These are phyloP conservation scores for Neckera pumila DNA, from an alignment of 225 moss, liverwort and hornwort genomes.

Conservation along the genomic window DNA sequence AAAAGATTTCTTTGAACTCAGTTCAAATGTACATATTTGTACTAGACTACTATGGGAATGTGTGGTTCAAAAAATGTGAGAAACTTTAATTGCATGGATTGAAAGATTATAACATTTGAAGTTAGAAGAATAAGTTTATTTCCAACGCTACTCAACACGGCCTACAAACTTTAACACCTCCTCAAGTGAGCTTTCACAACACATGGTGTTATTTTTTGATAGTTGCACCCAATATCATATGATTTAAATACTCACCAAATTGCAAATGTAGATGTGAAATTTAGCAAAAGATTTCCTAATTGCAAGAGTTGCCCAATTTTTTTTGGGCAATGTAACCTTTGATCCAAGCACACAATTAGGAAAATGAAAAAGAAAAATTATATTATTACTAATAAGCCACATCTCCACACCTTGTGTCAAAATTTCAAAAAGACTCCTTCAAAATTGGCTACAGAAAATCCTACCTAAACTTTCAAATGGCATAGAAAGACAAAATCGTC, in stretches of 20 bases:
- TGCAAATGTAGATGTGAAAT: not conserved
- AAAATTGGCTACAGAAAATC: not conserved
- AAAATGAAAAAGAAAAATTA: not conserved
- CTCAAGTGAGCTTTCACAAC: fast-evolving
- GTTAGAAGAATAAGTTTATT: not conserved
- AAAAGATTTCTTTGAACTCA: no score
- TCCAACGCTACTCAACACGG: fast-evolving
- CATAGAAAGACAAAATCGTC: not conserved
- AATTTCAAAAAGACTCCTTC: not conserved
- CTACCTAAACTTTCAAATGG: not conserved
- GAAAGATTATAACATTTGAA: not conserved
- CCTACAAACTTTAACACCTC: fast-evolving
- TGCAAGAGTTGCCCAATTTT: fast-evolving
- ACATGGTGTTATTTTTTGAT: not conserved
- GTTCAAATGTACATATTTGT: not conserved
- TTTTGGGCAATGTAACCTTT: not conserved
- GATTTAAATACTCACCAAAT: not conserved
- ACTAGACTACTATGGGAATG: fast-evolving
- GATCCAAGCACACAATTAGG: fast-evolving
- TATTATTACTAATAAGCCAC: fast-evolving
- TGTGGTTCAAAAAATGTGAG: not conserved
- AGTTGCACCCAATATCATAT: not conserved
- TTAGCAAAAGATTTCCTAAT: not conserved
- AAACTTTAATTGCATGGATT: fast-evolving
- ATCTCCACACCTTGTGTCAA: not conserved